phyloP scores from a whole-genome alignment of 768 basidiomycete species.

The Pulveroboletus frians region DNA sequence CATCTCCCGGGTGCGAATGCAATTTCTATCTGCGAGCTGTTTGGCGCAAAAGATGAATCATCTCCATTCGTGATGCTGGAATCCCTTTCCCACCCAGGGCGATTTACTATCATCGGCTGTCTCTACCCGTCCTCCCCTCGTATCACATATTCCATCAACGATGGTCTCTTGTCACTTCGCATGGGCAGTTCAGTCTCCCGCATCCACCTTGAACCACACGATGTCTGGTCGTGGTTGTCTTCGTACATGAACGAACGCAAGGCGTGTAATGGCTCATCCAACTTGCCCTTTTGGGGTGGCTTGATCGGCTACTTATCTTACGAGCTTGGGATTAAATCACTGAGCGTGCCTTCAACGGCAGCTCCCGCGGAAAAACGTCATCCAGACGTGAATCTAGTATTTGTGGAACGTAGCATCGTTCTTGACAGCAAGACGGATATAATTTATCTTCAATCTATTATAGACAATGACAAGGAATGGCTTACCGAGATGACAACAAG shows the following conservation, averaged over 20 bases:
- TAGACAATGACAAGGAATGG: slow-evolving; percentile 58
- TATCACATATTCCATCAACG: slow-evolving; percentile 53
- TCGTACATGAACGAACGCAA: slow-evolving; percentile 57
- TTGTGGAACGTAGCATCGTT: slow-evolving; percentile 75
- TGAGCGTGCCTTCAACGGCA: slow-evolving; percentile 41
- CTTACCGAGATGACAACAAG: slow-evolving; percentile 37
- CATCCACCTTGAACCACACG: slow-evolving; percentile 43
- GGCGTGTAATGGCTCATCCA: slow-evolving; percentile 42
- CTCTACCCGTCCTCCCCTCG: slow-evolving; percentile 49
- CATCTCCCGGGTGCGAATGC: slow-evolving; percentile 40
- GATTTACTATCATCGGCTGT: slow-evolving; percentile 67
- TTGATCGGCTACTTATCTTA: slow-evolving; percentile 75
- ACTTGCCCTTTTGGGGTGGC: slow-evolving; percentile 81
- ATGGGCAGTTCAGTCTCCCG: slow-evolving; percentile 31
- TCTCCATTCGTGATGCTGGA: slow-evolving; percentile 70
- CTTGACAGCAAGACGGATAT: slow-evolving; percentile 49
- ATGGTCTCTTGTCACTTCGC: slow-evolving; percentile 43
- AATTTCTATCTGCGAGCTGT: slow-evolving; percentile 51
- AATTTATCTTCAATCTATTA: slow-evolving; percentile 61
- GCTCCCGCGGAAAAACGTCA: slow-evolving; percentile 35
- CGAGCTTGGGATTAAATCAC: slow-evolving; percentile 62
- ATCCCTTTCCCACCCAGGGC: slow-evolving; percentile 70
- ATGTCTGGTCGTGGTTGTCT: slow-evolving; percentile 73
- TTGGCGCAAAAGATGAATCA: slow-evolving; percentile 54
- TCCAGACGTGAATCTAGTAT: slow-evolving; percentile 70